Conservation (phyloP, 2,329 filamentous ascomycete species). For the Aureobasidium musti region DNA sequence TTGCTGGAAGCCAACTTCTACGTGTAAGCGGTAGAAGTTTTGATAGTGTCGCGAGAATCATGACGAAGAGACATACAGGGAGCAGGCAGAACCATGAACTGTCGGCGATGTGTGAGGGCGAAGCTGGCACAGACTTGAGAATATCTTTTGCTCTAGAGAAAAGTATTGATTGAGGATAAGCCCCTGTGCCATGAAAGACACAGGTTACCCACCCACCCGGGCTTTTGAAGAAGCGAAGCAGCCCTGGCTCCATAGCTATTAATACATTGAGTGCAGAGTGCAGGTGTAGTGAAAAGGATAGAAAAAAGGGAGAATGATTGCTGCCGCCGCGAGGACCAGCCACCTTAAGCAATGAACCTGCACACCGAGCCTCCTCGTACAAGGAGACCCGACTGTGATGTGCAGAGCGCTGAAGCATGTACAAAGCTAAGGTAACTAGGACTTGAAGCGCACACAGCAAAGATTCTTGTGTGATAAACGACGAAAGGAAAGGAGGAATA, state of each 20-base stretch:
- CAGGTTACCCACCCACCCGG: conserved; percentile 10
- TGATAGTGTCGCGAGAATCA: not conserved
- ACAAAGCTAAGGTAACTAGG: not conserved
- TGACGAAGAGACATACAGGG: not conserved
- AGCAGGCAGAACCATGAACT: not conserved
- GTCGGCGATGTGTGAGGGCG: too few species aligned
- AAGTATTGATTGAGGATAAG: not conserved
- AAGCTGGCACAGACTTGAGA: not conserved
- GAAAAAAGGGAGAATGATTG: not conserved
- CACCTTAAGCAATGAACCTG: not conserved
- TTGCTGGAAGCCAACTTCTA: not conserved
- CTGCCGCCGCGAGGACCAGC: not conserved
- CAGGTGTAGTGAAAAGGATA: not conserved
- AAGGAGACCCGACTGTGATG: not conserved
- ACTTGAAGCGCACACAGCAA: not conserved
- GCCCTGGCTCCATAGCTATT: conserved; percentile 7
- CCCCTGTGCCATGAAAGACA: conserved; percentile 4
- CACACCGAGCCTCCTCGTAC: not conserved
- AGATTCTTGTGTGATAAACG: not conserved
- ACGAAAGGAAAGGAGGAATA: not conserved
- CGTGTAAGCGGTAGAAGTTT: not conserved
- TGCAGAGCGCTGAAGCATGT: conserved; percentile 19
- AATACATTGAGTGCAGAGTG: not conserved
- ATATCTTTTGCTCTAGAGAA: too few species aligned
- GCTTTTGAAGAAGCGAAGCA: conserved; percentile 8